Percentiles rank a stretch among this genome's conserved stretches.
These are phyloP conservation scores for Colletotrichum incanum DNA, from an alignment of 2,329 filamentous ascomycete species.

Conservation along the genomic window DNA sequence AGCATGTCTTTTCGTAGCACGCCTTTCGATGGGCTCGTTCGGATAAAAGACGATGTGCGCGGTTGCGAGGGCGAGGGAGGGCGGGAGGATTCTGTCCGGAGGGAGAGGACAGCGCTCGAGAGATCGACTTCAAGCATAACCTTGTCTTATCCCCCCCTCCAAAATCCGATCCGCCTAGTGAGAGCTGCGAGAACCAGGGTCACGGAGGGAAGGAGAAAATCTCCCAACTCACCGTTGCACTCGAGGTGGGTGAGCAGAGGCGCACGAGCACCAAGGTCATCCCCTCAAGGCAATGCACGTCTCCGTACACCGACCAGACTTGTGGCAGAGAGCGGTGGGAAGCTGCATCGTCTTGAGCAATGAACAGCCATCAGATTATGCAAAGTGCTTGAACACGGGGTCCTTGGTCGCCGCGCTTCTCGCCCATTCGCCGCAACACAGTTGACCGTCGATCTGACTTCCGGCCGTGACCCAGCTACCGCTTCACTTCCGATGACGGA, in stretches of 20 bases:
- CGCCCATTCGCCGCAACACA: constrained; percentile 1
- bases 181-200: constrained; percentile 31
- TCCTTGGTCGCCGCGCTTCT: constrained; percentile 9
- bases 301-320: constrained; percentile 31
- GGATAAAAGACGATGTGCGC: constrained; percentile 12
- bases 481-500: constrained; percentile 6
- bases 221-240: constrained; percentile 31
- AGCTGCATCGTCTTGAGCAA: constrained; percentile 30
- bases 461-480: neutral
- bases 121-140: constrained; percentile 42
- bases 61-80: constrained; percentile 2
- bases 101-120: constrained; percentile 26
- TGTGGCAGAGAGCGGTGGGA: constrained; percentile 31
- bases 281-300: constrained; percentile 23
- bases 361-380: constrained; percentile 26
- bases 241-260: constrained; percentile 26
- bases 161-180: neutral
- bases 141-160: constrained; percentile 25
- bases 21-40: neutral
- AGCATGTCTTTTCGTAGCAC: constrained; percentile 12
- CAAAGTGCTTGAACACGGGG: constrained; percentile 16
- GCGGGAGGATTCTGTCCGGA: constrained; percentile 5
- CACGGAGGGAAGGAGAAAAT: constrained; percentile 29
- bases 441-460: constrained; percentile 3
- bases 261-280: constrained; percentile 5